These are phyloP conservation scores for Fusarium albosuccineum DNA, from an alignment of 2,329 filamentous ascomycete species.

Conservation along the genomic window DNA sequence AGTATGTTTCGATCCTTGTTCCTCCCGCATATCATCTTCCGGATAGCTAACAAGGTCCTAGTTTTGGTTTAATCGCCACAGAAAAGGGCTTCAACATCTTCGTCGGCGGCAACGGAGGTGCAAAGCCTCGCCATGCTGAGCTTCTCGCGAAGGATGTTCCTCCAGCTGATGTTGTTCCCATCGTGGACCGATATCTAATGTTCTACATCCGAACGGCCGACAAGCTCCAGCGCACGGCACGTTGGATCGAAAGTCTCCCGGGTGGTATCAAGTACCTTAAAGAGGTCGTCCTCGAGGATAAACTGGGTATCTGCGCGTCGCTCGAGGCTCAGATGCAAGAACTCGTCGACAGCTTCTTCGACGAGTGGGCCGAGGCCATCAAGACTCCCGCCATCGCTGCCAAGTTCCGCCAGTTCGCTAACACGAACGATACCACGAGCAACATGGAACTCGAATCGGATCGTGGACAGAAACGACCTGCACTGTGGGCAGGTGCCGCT, in stretches of 20 bases:
- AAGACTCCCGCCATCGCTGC: slow-evolving; percentile 74
- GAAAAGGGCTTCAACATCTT: slow-evolving; percentile 96
- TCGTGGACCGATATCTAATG: slow-evolving; percentile 89
- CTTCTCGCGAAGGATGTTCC: slow-evolving; percentile 89
- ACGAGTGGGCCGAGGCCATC: slow-evolving; percentile 91
- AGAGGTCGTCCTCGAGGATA: slow-evolving; percentile 86
- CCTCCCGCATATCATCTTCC: neutral
- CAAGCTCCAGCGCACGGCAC: slow-evolving; percentile 87
- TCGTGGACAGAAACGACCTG: slow-evolving; percentile 79
- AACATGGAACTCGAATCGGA: slow-evolving; percentile 79
- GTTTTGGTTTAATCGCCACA: slow-evolving; percentile 90
- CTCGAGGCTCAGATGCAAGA: slow-evolving; percentile 91
- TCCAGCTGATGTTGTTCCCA: slow-evolving; percentile 83
- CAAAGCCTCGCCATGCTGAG: slow-evolving; percentile 84
- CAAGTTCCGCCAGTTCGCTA: slow-evolving; percentile 86
- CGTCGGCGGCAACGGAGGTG: slow-evolving; percentile 89
- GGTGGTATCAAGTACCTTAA: slow-evolving; percentile 87
- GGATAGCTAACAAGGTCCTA: slow-evolving; percentile 48
- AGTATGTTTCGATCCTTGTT: slow-evolving; percentile 65
- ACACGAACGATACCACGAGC: slow-evolving; percentile 78
- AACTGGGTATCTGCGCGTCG: slow-evolving; percentile 84
- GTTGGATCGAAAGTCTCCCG: slow-evolving; percentile 87
- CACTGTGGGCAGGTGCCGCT: slow-evolving; percentile 80
- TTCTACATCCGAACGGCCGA: slow-evolving; percentile 96
- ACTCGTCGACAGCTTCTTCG: slow-evolving; percentile 86